These are phyloP conservation scores for Leccinum subrobustum DNA, from an alignment of 1,284 basidiomycete genomes.

Conservation along the genomic window DNA sequence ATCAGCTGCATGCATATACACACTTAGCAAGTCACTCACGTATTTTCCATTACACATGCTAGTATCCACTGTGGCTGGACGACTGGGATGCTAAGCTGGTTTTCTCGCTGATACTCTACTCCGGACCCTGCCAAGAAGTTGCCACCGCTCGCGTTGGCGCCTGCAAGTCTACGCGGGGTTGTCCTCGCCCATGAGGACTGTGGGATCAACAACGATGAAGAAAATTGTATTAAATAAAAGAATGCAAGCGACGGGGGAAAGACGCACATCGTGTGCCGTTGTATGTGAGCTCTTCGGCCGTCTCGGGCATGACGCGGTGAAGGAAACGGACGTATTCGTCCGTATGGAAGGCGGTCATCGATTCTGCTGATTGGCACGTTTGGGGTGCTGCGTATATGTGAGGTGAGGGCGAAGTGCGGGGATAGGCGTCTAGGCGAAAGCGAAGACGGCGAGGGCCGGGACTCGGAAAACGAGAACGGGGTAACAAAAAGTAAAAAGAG, in stretches of 20 bases:
- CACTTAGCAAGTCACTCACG: conserved; percentile 46
- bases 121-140: conserved; percentile 54
- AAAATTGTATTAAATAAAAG: background rate
- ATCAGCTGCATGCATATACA: background rate
- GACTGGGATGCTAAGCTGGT: conserved; percentile 87
- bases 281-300: conserved; percentile 79
- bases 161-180: conserved; percentile 70
- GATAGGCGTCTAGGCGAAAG: background rate
- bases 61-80: conserved; percentile 90
- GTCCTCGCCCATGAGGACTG: conserved; percentile 92
- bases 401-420: background rate
- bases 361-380: conserved; percentile 62
- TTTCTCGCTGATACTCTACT: conserved; percentile 86
- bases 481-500: no score
- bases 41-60: conserved; percentile 79
- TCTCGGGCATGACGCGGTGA: conserved; percentile 86
- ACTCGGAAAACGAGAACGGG: background rate
- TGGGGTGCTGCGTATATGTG: conserved; percentile 58
- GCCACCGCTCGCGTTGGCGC: conserved; percentile 39
- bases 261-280: conserved; percentile 69
- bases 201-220: background rate
- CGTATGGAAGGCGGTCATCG: conserved; percentile 93
- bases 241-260: background rate
- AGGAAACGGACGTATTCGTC: conserved; percentile 98
- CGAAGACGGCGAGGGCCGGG: no score